Base-by-base conservation (phyloP, 352 stramenopile species). In the Aphanomyces cochlioides region DNA sequence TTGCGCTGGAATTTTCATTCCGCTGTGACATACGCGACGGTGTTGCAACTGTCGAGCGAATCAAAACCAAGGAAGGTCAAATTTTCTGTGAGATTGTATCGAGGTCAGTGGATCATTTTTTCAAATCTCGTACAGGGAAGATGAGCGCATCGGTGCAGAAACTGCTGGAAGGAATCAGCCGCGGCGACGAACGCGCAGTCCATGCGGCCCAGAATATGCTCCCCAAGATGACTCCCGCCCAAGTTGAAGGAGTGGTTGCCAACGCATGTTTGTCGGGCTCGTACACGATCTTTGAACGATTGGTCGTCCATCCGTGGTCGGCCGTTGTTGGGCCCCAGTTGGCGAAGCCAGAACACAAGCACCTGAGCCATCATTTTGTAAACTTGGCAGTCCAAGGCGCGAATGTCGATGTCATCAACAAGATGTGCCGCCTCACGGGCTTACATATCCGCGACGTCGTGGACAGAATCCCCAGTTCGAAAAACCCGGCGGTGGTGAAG, bases 321-420 rank as follows among this genome's bases (percentile, higher is more conserved):
- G 50, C 50, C 50, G 36, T 58, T 28, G 7, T 28, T 1, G 45
- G 0, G 2, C 50, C 50, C 15, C 50, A 37, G 19, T 12, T 58
- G 19, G 50, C 21, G 2, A 21, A 58, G 17, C 43, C 43, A 12
- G 17, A 50, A 19, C 50, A 19, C 50, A 19, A 58, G 15, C 17
- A 36, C 50, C 7, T 58, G 15, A 17, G 50, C 50, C 38, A 66
- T 48, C 34, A 43, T 7, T 48, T 36, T 38, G 39, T 66, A 28
- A 53, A 66, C 40, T 48, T 53, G 5, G 57, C 57, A n/a, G 57
- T 66, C 57, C 28, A 66, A 37, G 57, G 57, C 10, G 57, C 28
- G 38, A 66, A 28, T n/a, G 38, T 66, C 15, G 28, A 66, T 41
- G 37, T 66, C 21, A 43, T 66, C 34, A n/a, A 17, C 2, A 43